These are phyloP conservation scores for Populus ilicifolia DNA, from an alignment of 345 rosid species.

Conservation along the genomic window DNA sequence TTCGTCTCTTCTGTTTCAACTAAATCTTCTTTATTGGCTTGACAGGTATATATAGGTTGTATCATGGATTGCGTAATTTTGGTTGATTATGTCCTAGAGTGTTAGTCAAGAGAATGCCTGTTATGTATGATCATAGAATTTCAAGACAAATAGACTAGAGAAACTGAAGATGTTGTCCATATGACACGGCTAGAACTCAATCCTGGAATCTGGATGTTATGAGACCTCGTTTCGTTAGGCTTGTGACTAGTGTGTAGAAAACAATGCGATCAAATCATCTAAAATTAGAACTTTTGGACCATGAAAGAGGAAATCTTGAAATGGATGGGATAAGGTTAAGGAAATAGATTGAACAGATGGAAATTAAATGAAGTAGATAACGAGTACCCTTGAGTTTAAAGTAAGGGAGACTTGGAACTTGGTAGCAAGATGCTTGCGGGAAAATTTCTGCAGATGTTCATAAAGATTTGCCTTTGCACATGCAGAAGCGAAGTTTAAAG, in stretches of 20 bases:
- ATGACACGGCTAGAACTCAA: background rate
- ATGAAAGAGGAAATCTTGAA: background rate
- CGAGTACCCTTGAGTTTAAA: background rate
- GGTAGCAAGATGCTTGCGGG: background rate
- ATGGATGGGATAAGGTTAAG: background rate
- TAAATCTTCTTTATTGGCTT: background rate
- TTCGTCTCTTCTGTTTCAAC: no score
- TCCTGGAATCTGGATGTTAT: background rate
- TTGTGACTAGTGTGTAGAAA: background rate
- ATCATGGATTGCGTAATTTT: background rate
- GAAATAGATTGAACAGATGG: background rate
- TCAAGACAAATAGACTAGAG: background rate
- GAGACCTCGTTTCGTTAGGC: background rate
- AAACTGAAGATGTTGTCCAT: background rate
- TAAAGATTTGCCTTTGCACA: background rate
- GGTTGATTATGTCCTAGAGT: background rate
- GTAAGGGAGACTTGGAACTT: background rate
- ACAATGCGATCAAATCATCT: no score
- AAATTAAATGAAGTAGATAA: no score
- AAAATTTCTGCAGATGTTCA: background rate
- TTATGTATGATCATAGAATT: background rate
- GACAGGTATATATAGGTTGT: background rate
- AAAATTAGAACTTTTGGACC: background rate
- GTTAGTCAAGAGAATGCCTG: background rate
- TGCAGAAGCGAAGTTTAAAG: background rate